Evolutionary conservation across 192 early-diverging fungal genomes (phyloP).

Genomic region (Coemansia sp.): DNA sequence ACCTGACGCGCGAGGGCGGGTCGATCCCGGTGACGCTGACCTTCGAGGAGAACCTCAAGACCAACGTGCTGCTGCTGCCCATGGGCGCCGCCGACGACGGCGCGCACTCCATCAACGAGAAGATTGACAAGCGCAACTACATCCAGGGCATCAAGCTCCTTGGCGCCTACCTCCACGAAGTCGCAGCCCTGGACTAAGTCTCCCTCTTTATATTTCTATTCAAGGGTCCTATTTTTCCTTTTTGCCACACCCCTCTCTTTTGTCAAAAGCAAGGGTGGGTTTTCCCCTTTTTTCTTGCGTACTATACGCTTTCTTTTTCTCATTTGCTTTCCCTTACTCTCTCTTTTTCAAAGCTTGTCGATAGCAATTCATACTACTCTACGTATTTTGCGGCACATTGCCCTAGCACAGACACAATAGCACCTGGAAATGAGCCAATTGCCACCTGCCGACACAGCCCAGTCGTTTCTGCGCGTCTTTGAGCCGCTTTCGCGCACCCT

Average conservation of each 20-base stretch:
- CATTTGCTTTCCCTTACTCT: neutral
- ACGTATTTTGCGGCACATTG: no score
- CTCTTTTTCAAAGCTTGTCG: neutral
- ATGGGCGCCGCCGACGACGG: slow-evolving; percentile 95
- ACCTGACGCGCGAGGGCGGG: slow-evolving; percentile 96
- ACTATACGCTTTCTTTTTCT: no score
- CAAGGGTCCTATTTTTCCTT: neutral
- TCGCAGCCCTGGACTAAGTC: slow-evolving; percentile 55
- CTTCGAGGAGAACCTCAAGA: slow-evolving; percentile 92
- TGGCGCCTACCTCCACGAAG: slow-evolving; percentile 85
- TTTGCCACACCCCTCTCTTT: neutral
- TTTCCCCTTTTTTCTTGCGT: no score
- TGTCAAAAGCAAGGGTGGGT: no score
- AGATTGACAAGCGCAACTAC: slow-evolving; percentile 89
- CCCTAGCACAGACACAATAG: no score
- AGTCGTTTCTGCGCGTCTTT: slow-evolving; percentile 12
- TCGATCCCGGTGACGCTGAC: slow-evolving; percentile 97
- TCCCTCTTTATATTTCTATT: neutral
- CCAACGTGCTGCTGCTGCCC: slow-evolving; percentile 89
- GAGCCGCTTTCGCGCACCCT: slow-evolving; percentile 16
- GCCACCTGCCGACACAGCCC: neutral
- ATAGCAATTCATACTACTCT: no score
- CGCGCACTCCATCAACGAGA: slow-evolving; percentile 98
- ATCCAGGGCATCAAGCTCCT: slow-evolving; percentile 94
- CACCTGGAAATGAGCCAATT: slow-evolving; percentile 3